Evolutionary conservation across 495 filamentous ascomycete species (phyloP).

Genomic region (Penicillium longicatenatum): DNA sequence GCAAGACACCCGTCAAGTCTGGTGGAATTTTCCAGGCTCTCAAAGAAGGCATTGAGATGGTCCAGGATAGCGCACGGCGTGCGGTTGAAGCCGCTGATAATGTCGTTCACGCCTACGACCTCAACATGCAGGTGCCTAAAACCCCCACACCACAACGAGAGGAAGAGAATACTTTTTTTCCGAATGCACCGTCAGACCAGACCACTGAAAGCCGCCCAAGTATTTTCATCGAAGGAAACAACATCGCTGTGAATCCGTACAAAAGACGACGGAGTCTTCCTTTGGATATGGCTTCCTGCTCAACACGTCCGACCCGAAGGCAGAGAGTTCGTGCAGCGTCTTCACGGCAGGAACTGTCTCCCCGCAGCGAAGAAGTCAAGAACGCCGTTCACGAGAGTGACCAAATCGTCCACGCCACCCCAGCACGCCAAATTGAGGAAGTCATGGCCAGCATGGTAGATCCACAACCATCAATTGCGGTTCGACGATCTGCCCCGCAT

Average conservation of each 20-base stretch:
- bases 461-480: slow-evolving; percentile 43
- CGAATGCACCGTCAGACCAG: slow-evolving; percentile 21
- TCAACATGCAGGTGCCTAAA: slow-evolving; percentile 80
- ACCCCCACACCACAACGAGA: slow-evolving; percentile 45
- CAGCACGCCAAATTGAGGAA: slow-evolving; percentile 43
- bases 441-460: slow-evolving; percentile 46
- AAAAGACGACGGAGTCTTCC: slow-evolving; percentile 54
- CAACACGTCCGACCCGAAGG: slow-evolving; percentile 29
- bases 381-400: slow-evolving; percentile 54
- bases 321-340: slow-evolving; percentile 40
- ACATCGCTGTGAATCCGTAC: slow-evolving; percentile 48
- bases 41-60: slow-evolving; percentile 74
- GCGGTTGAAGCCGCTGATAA: slow-evolving; percentile 84
- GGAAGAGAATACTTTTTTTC: slow-evolving; percentile 36
- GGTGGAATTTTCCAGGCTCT: slow-evolving; percentile 62
- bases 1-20: slow-evolving; percentile 50
- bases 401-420: slow-evolving; percentile 44
- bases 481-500: slow-evolving; percentile 45
- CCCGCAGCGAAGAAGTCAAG: slow-evolving; percentile 51
- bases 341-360: slow-evolving; percentile 45
- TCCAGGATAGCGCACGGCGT: slow-evolving; percentile 78
- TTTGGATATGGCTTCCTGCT: slow-evolving; percentile 32
- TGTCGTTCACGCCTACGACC: slow-evolving; percentile 83
- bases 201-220: slow-evolving; percentile 37
- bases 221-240: slow-evolving; percentile 47